A percentile compares a stretch with the other conserved stretches of the same genome.
Conservation (phyloP, 2,329 filamentous ascomycete genomes). For the Xylaria sp. region DNA sequence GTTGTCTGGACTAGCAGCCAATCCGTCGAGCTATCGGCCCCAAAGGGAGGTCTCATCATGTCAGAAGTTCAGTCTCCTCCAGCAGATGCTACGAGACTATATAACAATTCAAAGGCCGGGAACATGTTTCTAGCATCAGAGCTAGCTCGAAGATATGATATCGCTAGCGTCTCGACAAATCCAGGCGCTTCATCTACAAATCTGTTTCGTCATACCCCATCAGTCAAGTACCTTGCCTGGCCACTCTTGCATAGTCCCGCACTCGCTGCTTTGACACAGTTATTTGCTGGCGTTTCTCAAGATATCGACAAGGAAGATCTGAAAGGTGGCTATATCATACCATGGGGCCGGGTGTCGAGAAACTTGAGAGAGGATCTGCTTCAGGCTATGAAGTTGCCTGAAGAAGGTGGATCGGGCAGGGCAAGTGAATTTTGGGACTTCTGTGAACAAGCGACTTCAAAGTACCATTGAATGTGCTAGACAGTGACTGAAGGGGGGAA, state of each 20-base stretch:
- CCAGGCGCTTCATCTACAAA: slow-evolving; percentile 38
- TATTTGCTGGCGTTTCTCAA: slow-evolving; percentile 29
- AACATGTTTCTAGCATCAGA: slow-evolving; percentile 40
- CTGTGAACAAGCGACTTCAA: slow-evolving; percentile 25
- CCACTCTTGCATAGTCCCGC: slow-evolving; percentile 37
- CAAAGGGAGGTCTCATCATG: slow-evolving; percentile 36
- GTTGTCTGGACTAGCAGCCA: slow-evolving; percentile 40
- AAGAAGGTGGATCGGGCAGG: slow-evolving; percentile 35
- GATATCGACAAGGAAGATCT: slow-evolving; percentile 20
- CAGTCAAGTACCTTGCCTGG: slow-evolving; percentile 33
- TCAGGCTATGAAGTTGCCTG: slow-evolving; percentile 19
- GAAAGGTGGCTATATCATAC: slow-evolving; percentile 34
- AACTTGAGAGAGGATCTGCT: slow-evolving; percentile 31
- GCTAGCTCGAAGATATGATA: slow-evolving; percentile 26
- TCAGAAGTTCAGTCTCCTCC: slow-evolving; percentile 37
- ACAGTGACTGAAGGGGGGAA: too few relatives aligned
- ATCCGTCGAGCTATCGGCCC: slow-evolving; percentile 38
- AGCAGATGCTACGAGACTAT: slow-evolving; percentile 31
- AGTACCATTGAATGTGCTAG: slow-evolving; percentile 10
- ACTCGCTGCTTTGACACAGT: slow-evolving; percentile 30
- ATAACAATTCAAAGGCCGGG: slow-evolving; percentile 40
- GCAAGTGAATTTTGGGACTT: slow-evolving; percentile 37
- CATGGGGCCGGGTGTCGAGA: slow-evolving; percentile 28
- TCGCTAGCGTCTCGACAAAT: slow-evolving; percentile 36
- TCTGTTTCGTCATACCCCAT: slow-evolving; percentile 41